Base-by-base conservation (phyloP, 805 yeast species). In the Cyberlindnera suaveolens region DNA sequence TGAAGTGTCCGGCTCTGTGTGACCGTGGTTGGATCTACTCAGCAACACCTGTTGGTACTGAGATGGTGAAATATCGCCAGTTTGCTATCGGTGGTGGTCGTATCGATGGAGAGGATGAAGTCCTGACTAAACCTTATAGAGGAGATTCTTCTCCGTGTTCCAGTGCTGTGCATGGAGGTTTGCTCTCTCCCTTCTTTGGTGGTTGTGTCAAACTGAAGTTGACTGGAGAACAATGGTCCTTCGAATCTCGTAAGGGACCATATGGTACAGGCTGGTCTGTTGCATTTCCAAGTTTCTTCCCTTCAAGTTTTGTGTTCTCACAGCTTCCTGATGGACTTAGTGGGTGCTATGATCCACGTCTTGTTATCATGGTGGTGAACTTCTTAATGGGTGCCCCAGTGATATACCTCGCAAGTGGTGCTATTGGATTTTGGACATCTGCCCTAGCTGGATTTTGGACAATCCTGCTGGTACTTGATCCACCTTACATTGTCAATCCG, bases 61-160 rank as follows among this genome's bases (percentile, higher is more conserved):
- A 77, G 42, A 63, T 77, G 49, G 68, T 83, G 19, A 85, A 85
- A 57, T 86, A 90, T 57, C 62, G 80, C 41, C 84, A 85, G 2
- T 86, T 71, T 53, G 77, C 78, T 29, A 75, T 90, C 20, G 96
- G 96, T 3, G 95, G 96, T 15, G 90, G 90, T 2, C n/a, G 15
- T 3, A 13, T 37, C 13, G 56, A 55, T 16, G 50, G 55, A 4
- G 37, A 38, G 10, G 48, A 50, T 14, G 63, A 55, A 1, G 34
- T 44, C 1, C 46, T 80, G 8, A 66, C 86, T 0, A 53, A 64
- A 20, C 89, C 90, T 0, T 90, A 88, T 57, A 70, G 98, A 49
- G 90, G 87, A 0, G 98, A 90, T 63, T 86, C 96, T 1, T 89
- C 71, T 53, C 82, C 91, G 0, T 90, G 98, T 60, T 91, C 89